These are phyloP conservation scores for Metschnikowia amazonensis DNA, from an alignment of 805 yeast species.

Conservation along the genomic window DNA sequence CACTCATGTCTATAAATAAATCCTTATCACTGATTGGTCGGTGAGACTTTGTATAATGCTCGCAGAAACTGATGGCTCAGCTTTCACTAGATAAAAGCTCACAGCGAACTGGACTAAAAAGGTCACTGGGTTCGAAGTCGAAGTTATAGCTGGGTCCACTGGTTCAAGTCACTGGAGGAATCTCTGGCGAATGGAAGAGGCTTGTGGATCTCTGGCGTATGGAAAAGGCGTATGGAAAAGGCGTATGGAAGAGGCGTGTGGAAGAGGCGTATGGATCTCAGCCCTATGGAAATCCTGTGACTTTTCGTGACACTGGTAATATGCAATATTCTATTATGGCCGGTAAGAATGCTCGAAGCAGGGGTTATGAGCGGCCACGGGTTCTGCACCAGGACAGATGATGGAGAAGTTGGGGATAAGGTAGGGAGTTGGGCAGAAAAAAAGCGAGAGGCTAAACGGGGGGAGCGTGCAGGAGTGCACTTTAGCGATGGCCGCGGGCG, in stretches of 20 bases:
- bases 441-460: slow-evolving; percentile 4
- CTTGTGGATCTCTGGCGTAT: too few relatives aligned
- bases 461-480: slow-evolving; percentile 7
- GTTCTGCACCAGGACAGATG: slow-evolving; percentile 1
- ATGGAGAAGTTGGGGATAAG: neutral
- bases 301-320: neutral
- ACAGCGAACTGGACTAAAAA: too few relatives aligned
- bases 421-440: slow-evolving; percentile 6
- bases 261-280: too few relatives aligned
- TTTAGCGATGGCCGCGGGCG: slow-evolving; percentile 4
- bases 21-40: neutral
- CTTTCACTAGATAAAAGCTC: too few relatives aligned
- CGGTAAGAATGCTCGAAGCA: neutral
- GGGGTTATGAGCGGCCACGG: neutral
- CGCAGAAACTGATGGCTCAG: too few relatives aligned
- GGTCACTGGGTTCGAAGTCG: too few relatives aligned
- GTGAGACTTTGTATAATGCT: neutral
- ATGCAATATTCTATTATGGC: neutral
- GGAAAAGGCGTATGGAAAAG: too few relatives aligned
- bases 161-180: too few relatives aligned
- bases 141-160: too few relatives aligned
- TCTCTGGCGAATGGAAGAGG: too few relatives aligned
- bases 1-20: slow-evolving; percentile 34
- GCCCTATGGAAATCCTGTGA: too few relatives aligned
- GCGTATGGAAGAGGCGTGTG: too few relatives aligned